Evolutionary conservation across 768 basidiomycete species (phyloP).

Genomic region (Clitopilus hobsonii): DNA sequence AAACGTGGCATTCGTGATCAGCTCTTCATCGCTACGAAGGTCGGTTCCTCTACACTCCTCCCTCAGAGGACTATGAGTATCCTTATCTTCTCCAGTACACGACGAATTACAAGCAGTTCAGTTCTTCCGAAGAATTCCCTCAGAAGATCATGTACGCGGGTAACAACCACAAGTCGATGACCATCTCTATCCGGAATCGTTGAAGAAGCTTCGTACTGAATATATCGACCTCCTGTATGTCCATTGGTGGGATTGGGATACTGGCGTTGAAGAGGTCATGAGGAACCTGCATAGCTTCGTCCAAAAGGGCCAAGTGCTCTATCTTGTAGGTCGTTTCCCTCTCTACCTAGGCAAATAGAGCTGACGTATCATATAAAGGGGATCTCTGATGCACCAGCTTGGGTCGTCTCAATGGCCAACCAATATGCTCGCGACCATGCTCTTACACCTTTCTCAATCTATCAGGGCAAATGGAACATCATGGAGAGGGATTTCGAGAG

Average conservation of each 20-base stretch:
- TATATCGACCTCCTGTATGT: slow-evolving; percentile 41
- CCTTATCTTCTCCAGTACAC: too few species aligned
- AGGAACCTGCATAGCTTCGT: slow-evolving; percentile 47
- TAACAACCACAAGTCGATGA: slow-evolving; percentile 38
- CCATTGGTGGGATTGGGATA: slow-evolving; percentile 48
- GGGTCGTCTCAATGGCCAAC: neutral
- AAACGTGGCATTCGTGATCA: slow-evolving; percentile 36
- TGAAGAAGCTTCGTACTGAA: slow-evolving; percentile 35
- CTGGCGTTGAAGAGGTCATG: slow-evolving; percentile 54
- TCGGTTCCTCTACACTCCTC: too few species aligned
- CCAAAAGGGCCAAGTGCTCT: slow-evolving; percentile 43
- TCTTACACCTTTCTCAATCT: neutral
- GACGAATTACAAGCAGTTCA: too few species aligned
- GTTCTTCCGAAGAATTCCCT: too few species aligned
- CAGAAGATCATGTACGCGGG: slow-evolving; percentile 23
- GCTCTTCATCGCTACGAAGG: slow-evolving; percentile 39
- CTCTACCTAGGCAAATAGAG: neutral
- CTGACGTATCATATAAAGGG: neutral
- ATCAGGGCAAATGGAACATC: neutral
- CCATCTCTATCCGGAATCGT: slow-evolving; percentile 30
- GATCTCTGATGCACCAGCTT: neutral
- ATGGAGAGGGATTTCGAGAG: neutral
- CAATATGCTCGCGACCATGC: neutral
- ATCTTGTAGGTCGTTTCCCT: slow-evolving; percentile 22
- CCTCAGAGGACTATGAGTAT: too few species aligned